Conservation (phyloP, 176 grass and related monocot genomes). For the Oryza meyeriana region DNA sequence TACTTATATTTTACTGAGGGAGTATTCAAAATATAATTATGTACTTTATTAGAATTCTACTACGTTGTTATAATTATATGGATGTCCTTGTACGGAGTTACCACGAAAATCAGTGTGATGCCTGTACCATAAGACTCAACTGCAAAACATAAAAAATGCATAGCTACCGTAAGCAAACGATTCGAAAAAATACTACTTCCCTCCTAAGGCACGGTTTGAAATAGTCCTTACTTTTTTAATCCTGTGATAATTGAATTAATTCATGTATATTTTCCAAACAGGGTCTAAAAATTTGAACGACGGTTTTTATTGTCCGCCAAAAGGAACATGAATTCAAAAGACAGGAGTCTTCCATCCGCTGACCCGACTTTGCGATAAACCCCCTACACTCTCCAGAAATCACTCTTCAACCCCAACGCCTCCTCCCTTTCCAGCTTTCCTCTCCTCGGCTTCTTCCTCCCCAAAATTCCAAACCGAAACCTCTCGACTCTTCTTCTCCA, state of each 20-base stretch:
- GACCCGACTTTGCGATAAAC: not conserved
- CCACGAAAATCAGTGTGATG: too few species aligned
- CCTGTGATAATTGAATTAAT: not conserved
- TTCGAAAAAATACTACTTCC: not conserved
- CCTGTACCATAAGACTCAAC: too few species aligned
- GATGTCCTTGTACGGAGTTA: not conserved
- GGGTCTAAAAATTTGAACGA: not conserved
- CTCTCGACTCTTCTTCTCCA: slow-evolving; percentile 14
- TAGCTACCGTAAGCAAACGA: too few species aligned
- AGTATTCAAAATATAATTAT: too few species aligned
- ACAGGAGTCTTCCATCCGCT: not conserved
- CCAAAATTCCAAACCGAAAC: slow-evolving; percentile 6
- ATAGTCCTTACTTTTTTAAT: not conserved
- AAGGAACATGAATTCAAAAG: not conserved
- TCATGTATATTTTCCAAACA: not conserved
- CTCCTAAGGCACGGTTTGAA: not conserved
- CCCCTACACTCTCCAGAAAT: not conserved
- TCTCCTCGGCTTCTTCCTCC: not conserved
- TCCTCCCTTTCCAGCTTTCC: not conserved
- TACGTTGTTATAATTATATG: too few species aligned
- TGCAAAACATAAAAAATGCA: too few species aligned
- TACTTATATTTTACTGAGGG: too few species aligned
- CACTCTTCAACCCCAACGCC: not conserved
- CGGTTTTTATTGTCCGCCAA: not conserved
- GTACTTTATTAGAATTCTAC: too few species aligned